Evolutionary conservation across 2,329 filamentous ascomycete genomes (phyloP).

Genomic region (Nannizzia gypsea): DNA sequence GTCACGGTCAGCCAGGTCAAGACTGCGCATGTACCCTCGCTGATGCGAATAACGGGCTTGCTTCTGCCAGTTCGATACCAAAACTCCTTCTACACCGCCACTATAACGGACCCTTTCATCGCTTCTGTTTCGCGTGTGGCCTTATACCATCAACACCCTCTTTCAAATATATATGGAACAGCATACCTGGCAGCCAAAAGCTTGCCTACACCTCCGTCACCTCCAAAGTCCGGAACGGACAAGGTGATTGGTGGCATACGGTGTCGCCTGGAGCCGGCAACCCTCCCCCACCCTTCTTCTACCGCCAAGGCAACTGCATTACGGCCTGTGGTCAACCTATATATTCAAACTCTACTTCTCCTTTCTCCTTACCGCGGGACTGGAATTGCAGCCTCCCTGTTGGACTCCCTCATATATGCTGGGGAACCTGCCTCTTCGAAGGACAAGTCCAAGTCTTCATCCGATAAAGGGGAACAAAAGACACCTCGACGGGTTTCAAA

Average conservation of each 20-base stretch:
- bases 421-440: constrained; percentile 10
- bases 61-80: constrained; percentile 52
- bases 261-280: constrained; percentile 33
- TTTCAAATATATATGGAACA: constrained; percentile 18
- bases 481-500: constrained; percentile 19
- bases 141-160: constrained; percentile 42
- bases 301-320: constrained; percentile 8
- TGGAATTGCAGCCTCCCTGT: constrained; percentile 46
- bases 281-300: constrained; percentile 13
- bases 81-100: constrained; percentile 49
- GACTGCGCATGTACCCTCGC: constrained; percentile 42
- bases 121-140: constrained; percentile 48
- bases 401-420: constrained; percentile 32
- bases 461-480: constrained; percentile 7
- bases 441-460: constrained; percentile 7
- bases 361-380: constrained; percentile 48
- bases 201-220: constrained; percentile 14
- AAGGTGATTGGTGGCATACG: constrained; percentile 40
- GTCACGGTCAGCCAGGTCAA: constrained; percentile 43
- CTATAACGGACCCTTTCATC: constrained; percentile 42
- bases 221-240: constrained; percentile 20
- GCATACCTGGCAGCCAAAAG: constrained; percentile 8
- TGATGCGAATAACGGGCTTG: constrained; percentile 47
- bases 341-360: constrained; percentile 50
- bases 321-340: constrained; percentile 35